phyloP scores from a whole-genome alignment of 73 alveolate species.

The Paramecium primaurelia region DNA sequence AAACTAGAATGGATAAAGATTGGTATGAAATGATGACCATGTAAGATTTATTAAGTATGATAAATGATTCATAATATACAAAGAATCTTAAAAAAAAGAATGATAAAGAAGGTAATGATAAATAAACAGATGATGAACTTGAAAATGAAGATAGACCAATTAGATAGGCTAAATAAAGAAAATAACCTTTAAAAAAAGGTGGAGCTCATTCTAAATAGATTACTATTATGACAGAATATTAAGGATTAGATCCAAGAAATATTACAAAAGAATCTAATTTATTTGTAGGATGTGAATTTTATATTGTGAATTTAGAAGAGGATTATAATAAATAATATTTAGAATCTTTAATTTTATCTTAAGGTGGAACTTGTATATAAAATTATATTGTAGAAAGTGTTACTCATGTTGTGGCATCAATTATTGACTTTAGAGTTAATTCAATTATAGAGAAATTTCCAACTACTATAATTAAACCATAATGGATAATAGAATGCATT shows the following conservation, averaged over 20 bases:
- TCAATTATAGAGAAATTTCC: slow-evolving; percentile 74
- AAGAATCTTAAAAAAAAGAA: slow-evolving; percentile 74
- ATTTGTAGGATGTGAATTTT: slow-evolving; percentile 92
- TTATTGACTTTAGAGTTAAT: slow-evolving; percentile 74
- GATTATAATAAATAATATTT: slow-evolving; percentile 77
- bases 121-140: slow-evolving; percentile 70
- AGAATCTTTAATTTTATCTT: slow-evolving; percentile 85
- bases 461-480: slow-evolving; percentile 74
- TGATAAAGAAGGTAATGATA: slow-evolving; percentile 64
- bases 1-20: slow-evolving; percentile 88
- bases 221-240: slow-evolving; percentile 74
- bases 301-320: slow-evolving; percentile 76
- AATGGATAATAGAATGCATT: slow-evolving; percentile 92
- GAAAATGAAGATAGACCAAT: slow-evolving; percentile 69
- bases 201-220: slow-evolving; percentile 67
- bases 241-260: slow-evolving; percentile 87
- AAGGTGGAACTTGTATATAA: slow-evolving; percentile 95
- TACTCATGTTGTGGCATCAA: slow-evolving; percentile 88
- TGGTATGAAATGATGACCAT: slow-evolving; percentile 90
- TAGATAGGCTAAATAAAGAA: slow-evolving; percentile 63
- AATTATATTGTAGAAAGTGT: slow-evolving; percentile 74
- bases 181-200: slow-evolving; percentile 58
- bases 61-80: slow-evolving; percentile 77
- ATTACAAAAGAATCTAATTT: slow-evolving; percentile 77
- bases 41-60: slow-evolving; percentile 80